phyloP scores from a whole-genome alignment of 495 filamentous ascomycete species.

The Xylaria castorea region DNA sequence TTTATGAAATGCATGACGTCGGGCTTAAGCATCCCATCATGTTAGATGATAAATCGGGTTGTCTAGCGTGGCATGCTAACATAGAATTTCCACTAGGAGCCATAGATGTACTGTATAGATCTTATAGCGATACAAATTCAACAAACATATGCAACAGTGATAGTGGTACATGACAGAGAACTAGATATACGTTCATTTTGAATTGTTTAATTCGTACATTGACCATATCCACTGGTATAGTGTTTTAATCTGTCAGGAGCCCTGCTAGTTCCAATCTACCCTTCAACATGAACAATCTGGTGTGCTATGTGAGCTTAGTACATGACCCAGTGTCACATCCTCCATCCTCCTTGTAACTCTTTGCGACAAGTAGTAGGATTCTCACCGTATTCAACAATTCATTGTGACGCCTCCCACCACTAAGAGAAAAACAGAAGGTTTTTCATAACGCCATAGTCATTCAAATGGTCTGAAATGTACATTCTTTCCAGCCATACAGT shows the following conservation, averaged over 20 bases:
- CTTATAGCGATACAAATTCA: background rate
- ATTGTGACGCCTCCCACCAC: background rate
- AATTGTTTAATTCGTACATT: background rate
- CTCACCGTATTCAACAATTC: background rate
- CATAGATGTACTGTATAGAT: background rate
- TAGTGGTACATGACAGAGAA: background rate
- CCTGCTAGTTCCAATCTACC: too few relatives aligned
- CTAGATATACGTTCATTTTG: background rate
- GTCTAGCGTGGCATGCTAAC: background rate
- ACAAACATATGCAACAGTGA: background rate
- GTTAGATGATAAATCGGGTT: background rate
- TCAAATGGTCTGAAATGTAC: conserved; percentile 23
- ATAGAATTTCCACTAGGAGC: background rate
- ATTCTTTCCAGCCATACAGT: conserved; percentile 37
- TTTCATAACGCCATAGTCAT: background rate
- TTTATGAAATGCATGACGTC: background rate
- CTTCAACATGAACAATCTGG: background rate
- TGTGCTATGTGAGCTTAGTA: background rate
- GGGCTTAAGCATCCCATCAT: background rate
- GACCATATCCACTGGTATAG: too few relatives aligned
- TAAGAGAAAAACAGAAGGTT: background rate
- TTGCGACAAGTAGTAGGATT: background rate
- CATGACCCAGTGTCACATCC: background rate
- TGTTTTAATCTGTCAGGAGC: background rate
- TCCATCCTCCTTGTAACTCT: background rate